Percentiles rank a stretch among this genome's conserved stretches.
phyloP scores from a whole-genome alignment of 148 eudicot species.

The Camellia japonica region DNA sequence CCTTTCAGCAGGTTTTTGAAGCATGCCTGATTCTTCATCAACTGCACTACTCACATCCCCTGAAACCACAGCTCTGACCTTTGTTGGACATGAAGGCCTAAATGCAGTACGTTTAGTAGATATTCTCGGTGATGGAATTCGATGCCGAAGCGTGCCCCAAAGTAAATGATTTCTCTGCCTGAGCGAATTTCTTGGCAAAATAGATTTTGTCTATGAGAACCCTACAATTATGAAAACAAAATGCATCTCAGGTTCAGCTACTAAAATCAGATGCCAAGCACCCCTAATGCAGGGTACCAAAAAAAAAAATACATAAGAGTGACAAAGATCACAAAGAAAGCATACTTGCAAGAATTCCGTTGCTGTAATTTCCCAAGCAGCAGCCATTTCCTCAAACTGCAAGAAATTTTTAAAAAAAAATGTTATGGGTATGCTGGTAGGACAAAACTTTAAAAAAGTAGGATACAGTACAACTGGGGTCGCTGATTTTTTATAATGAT shows the following conservation, averaged over 20 bases:
- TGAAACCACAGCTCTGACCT: conserved; percentile 50
- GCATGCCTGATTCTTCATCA: conserved; percentile 20
- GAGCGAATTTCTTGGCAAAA: conserved; percentile 40
- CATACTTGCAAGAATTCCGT: conserved; percentile 40
- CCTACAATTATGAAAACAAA: conserved; percentile 31
- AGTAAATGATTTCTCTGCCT: conserved; percentile 30
- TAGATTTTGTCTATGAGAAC: conserved; percentile 38
- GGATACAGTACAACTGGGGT: too few species aligned
- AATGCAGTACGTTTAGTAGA: conserved; percentile 19
- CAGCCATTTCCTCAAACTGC: conserved; percentile 29
- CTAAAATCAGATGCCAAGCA: neutral
- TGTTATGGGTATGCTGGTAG: too few species aligned
- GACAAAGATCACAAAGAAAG: neutral
- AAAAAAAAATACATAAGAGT: neutral
- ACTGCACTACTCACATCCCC: conserved; percentile 36
- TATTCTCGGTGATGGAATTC: conserved; percentile 23
- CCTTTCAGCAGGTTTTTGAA: conserved; percentile 21
- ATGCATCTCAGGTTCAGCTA: neutral
- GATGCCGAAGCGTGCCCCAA: conserved; percentile 24
- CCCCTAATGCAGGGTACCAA: neutral
- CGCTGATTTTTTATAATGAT: too few species aligned
- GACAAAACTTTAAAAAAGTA: too few species aligned
- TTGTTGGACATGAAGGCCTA: conserved; percentile 18
- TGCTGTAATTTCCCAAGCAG: conserved; percentile 36
- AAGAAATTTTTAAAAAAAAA: neutral